phyloP scores from a whole-genome alignment of 2,329 filamentous ascomycete species.

The Chalaropsis thielavioides region DNA sequence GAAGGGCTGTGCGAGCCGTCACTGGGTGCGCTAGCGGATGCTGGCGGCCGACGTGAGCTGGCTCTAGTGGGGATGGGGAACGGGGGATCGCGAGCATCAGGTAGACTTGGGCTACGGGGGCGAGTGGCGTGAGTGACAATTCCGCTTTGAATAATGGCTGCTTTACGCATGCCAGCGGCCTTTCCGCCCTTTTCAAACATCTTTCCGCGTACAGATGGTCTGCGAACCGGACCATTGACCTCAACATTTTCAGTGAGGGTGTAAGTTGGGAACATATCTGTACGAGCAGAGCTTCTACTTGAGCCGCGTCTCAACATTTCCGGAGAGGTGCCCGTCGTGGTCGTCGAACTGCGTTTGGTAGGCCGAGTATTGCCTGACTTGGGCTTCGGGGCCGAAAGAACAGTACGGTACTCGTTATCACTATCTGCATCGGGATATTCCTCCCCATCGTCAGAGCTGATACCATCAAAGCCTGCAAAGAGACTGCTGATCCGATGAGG shows the following conservation, averaged over 20 bases:
- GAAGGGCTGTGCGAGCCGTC: conserved; percentile 71
- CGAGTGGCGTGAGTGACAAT: conserved; percentile 48
- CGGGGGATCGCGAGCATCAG: conserved; percentile 52
- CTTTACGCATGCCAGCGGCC: conserved; percentile 54
- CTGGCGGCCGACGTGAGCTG: conserved; percentile 63
- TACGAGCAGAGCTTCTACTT: conserved; percentile 26
- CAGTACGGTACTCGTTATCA: conserved; percentile 53
- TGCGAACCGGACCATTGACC: conserved; percentile 20
- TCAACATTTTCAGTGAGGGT: conserved; percentile 23
- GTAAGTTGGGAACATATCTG: conserved; percentile 34
- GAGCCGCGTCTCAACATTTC: conserved; percentile 25
- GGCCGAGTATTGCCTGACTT: conserved; percentile 23
- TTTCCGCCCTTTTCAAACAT: conserved; percentile 24
- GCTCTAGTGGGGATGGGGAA: conserved; percentile 84
- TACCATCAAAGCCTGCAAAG: conserved; percentile 71
- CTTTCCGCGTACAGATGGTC: conserved; percentile 21
- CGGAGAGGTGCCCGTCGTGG: conserved; percentile 27
- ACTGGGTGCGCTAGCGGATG: conserved; percentile 48
- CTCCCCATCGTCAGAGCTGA: conserved; percentile 51
- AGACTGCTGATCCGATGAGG: conserved; percentile 68
- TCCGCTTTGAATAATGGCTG: conserved; percentile 67
- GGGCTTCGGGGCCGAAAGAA: conserved; percentile 43
- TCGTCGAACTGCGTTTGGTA: conserved; percentile 31
- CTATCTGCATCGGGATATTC: conserved; percentile 49
- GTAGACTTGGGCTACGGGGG: conserved; percentile 50